Evolutionary conservation across 345 rosid species (phyloP).

Genomic region (Gynandropsis gynandra): DNA sequence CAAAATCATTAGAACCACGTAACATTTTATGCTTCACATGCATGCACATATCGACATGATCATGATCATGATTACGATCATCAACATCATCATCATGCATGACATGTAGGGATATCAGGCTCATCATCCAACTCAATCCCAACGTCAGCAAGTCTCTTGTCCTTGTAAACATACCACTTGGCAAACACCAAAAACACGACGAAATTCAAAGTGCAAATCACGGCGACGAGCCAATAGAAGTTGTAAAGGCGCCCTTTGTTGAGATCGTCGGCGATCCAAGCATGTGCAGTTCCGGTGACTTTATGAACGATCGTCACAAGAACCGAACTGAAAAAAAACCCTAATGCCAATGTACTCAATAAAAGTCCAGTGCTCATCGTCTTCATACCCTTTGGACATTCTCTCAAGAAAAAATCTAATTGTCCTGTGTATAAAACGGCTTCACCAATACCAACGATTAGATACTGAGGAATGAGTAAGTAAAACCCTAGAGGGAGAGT

Average conservation of each 20-base stretch:
- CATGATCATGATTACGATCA: slow-evolving; percentile 15
- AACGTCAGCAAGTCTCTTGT: slow-evolving; percentile 59
- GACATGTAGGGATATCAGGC: slow-evolving; percentile 32
- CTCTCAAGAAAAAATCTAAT: slow-evolving; percentile 83
- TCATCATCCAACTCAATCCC: slow-evolving; percentile 69
- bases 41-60: neutral
- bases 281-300: slow-evolving; percentile 38
- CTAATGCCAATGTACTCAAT: slow-evolving; percentile 77
- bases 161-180: slow-evolving; percentile 86
- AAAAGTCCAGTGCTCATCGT: slow-evolving; percentile 93
- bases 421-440: slow-evolving; percentile 85
- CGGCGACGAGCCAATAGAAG: slow-evolving; percentile 84
- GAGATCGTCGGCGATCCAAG: slow-evolving; percentile 82
- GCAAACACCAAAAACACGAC: slow-evolving; percentile 49
- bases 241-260: slow-evolving; percentile 70
- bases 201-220: slow-evolving; percentile 54
- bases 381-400: slow-evolving; percentile 98
- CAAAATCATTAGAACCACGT: slow-evolving; percentile 20
- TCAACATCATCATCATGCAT: slow-evolving; percentile 22
- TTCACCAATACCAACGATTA: slow-evolving; percentile 82
- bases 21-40: slow-evolving; percentile 19
- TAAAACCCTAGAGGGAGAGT: slow-evolving; percentile 64
- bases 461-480: slow-evolving; percentile 75
- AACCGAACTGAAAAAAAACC: slow-evolving; percentile 74
- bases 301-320: slow-evolving; percentile 68